Evolutionary conservation across 805 yeast species (phyloP).

Genomic region (Monosporozyma unispora): DNA sequence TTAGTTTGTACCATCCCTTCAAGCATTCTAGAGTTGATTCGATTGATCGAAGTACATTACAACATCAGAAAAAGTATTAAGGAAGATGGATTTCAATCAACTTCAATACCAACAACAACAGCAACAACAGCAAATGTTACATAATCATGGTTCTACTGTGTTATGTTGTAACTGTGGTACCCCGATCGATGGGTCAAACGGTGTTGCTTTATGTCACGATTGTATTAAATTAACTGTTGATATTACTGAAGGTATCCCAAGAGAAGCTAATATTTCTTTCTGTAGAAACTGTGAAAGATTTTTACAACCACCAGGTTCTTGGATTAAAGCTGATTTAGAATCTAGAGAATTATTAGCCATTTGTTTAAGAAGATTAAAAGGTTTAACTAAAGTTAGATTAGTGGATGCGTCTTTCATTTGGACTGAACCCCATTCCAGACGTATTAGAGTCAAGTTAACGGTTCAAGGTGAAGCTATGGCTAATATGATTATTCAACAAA

Average conservation of each 20-base stretch:
- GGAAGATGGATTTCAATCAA: constrained; percentile 23
- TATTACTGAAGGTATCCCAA: constrained; percentile 87
- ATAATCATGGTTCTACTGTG: constrained; percentile 60
- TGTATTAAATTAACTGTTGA: constrained; percentile 91
- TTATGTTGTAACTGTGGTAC: constrained; percentile 98
- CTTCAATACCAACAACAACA: constrained; percentile 21
- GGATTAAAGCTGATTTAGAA: constrained; percentile 87
- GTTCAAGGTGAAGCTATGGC: constrained; percentile 96
- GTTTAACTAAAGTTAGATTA: constrained; percentile 74
- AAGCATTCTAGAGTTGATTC: not conserved
- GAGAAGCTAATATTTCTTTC: constrained; percentile 87
- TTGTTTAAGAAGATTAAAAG: constrained; percentile 80
- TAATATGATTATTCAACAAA: constrained; percentile 86
- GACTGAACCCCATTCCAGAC: constrained; percentile 98
- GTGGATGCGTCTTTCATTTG: constrained; percentile 93
- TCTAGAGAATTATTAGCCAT: constrained; percentile 87
- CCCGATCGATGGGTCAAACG: constrained; percentile 92
- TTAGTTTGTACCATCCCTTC: not conserved
- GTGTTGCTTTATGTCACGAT: constrained; percentile 93
- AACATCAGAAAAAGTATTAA: no score
- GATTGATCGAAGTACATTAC: not conserved
- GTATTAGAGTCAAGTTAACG: constrained; percentile 82
- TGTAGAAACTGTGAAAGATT: constrained; percentile 97
- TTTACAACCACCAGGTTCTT: constrained; percentile 87
- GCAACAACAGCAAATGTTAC: constrained; percentile 17